Base-by-base conservation (phyloP, 208 protist species). In the Trypanosomatidae sp. region DNA sequence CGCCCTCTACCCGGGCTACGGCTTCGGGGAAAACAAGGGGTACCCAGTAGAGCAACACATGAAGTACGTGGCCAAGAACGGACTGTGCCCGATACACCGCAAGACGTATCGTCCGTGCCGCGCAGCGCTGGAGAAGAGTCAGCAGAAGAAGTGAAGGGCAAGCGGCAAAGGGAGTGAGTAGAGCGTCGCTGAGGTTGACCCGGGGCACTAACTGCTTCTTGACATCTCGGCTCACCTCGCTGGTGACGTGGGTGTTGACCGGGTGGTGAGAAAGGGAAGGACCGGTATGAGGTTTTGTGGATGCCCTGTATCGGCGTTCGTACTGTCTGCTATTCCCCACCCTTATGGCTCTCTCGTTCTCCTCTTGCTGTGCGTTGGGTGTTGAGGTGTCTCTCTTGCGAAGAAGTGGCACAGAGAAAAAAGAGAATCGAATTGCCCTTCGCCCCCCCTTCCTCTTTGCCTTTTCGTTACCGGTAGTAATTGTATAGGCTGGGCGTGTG, bases 1-100 rank as follows among this genome's bases (percentile, higher is more conserved):
- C 33, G 80, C 49, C 17, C 78, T 94, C 49, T 96, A 94, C 80
- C 91, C 94, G 0, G 85, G 52, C 58, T 97, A 96, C 76, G 77
- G 83, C 67, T 94, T 97, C 66, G 81, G 55, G 12, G 86, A 88
- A 43, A 93, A 97, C 77, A 94, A 95, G 59, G 91, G 91, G 3
- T 97, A 97, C 80, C 91, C 90, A 9, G 91, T 95, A 59, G 92
- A 95, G 73, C 72, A 87, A 44, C 94, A 97, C 88, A 95, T 95
- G 88, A 83, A 89, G 72, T 73, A 75, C 49, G 84, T 97, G 0
- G 70, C 77, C 28, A 72, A 76, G 28, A 76, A 96, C 46, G 94
- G 94, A 2, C 68, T 96, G 9, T 89, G 79, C 28, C 82, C 91
- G 0, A 83, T 97, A 41, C 94, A 97, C 72, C 85, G 94, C 53